Evolutionary conservation across 208 protist genomes (phyloP), one percentile per base, ranked within the genome.

Genomic region (Trypanosoma conorhini): DNA sequence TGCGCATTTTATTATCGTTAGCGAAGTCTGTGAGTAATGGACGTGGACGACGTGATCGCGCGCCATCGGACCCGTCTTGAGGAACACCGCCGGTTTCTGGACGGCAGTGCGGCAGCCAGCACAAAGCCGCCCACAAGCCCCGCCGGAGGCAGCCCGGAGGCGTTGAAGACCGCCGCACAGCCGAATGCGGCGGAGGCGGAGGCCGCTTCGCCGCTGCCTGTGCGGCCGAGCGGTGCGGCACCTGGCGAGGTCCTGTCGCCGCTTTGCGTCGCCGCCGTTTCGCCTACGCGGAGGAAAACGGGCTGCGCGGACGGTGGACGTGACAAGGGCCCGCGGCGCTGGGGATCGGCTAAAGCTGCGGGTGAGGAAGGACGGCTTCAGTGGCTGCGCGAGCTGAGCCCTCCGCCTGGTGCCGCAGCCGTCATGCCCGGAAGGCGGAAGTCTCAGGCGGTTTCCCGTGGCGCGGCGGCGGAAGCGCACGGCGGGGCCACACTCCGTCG

Each of bases 71-170:
- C 64, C 7, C 67, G 70, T 22, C 65, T 80, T 22, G 62, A 80
- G 19, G 76, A 80, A 46, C 69, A 80, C 60, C 68, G 76, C 35
- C 66, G 72, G 51, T 80, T 76, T 65, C 70, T 80, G 7, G 62
- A 80, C 19, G 63, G n/a, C 21, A 62, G 54, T 62, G 44, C 44
- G 44, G 42, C 66, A 21, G 44, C 46, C 19, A 26, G 44, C 46
- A 48, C 22, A 40, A 9, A 26, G 9, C n/a, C 31, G 7, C 30
- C 46, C 17, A 22, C 8, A 19, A 67, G 31, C 54, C 50, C 54
- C 38, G 19, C 35, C 44, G 56, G 40, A 19, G 21, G 54, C 21
- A 40, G 44, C 24, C 31, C 13, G 26, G 35, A 19, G 30, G 30
- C 42, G 8, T 22, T 51, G 28, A 26, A 61, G n/a, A 48, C 50